Conservation (phyloP, 352 stramenopile species). For the Phytophthora pseudosyringae region DNA sequence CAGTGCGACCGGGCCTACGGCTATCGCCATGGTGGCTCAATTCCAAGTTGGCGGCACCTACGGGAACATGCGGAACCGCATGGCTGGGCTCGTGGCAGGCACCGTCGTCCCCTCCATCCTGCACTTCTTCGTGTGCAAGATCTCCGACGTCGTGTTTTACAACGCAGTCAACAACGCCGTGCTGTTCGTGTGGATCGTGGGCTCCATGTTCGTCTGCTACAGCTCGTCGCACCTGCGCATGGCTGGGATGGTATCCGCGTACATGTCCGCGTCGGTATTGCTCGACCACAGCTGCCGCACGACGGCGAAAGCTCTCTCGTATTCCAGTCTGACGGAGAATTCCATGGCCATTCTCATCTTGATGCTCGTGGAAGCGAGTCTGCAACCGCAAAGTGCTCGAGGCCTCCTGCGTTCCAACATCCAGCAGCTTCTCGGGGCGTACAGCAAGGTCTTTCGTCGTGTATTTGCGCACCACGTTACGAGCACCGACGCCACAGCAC, state of each 20-base stretch:
- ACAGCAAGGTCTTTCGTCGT: slow-evolving; percentile 47
- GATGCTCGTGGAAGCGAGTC: slow-evolving; percentile 58
- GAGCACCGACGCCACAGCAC: slow-evolving; percentile 14
- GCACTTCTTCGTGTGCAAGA: slow-evolving; percentile 76
- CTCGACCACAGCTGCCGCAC: slow-evolving; percentile 56
- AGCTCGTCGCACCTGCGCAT: slow-evolving; percentile 57
- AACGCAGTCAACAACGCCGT: slow-evolving; percentile 68
- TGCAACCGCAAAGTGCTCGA: slow-evolving; percentile 59
- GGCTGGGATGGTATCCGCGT: slow-evolving; percentile 73
- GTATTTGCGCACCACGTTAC: slow-evolving; percentile 67
- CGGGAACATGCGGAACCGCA: slow-evolving; percentile 66
- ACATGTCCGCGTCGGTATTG: slow-evolving; percentile 66
- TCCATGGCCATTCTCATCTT: slow-evolving; percentile 74
- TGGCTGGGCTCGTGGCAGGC: slow-evolving; percentile 69
- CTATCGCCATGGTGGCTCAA: slow-evolving; percentile 71
- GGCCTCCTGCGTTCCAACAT: slow-evolving; percentile 64
- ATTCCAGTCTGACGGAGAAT: slow-evolving; percentile 71
- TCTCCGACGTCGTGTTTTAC: slow-evolving; percentile 45
- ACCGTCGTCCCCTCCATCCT: slow-evolving; percentile 76
- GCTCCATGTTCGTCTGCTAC: slow-evolving; percentile 81
- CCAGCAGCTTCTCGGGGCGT: slow-evolving; percentile 49
- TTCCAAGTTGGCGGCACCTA: slow-evolving; percentile 75
- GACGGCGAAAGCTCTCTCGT: slow-evolving; percentile 40
- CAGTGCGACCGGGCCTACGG: slow-evolving; percentile 59
- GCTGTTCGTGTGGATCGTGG: slow-evolving; percentile 64